A percentile compares a stretch with the other conserved stretches of the same genome.
Evolutionary conservation across 176 grass and related monocot genomes (phyloP).

Genomic region (Carex littledalei): DNA sequence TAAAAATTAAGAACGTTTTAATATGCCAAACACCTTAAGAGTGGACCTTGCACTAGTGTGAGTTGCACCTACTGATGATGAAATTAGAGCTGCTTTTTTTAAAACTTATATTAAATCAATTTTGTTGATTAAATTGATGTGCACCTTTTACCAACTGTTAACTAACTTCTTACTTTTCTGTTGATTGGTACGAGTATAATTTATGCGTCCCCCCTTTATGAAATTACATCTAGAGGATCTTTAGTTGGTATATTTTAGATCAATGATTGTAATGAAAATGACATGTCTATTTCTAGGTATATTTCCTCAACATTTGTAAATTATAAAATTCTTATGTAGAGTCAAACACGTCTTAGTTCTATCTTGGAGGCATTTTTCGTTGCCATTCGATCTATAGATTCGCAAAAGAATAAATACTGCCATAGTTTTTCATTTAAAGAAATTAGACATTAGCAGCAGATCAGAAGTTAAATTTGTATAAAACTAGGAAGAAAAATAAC

Average conservation of each 20-base stretch:
- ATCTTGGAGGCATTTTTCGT: neutral
- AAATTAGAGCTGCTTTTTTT: neutral
- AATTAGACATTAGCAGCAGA: too few relatives aligned
- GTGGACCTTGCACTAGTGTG: neutral
- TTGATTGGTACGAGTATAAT: neutral
- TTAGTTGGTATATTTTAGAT: neutral
- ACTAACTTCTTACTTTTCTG: neutral
- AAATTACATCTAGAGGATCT: neutral
- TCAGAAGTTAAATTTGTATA: neutral
- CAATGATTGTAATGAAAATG: neutral
- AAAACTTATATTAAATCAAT: neutral
- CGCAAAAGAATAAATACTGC: neutral
- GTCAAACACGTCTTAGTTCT: neutral
- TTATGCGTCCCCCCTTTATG: neutral
- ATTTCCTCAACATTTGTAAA: neutral
- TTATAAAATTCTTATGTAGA: neutral
- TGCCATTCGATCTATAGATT: neutral
- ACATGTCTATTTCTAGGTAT: neutral
- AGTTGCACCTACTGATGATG: conserved; percentile 6
- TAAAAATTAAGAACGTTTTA: neutral
- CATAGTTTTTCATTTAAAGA: neutral
- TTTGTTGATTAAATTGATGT: neutral
- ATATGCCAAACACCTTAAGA: neutral
- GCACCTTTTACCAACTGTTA: conserved; percentile 16
- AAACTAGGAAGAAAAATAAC: neutral